phyloP scores from a whole-genome alignment of 2,329 filamentous ascomycete species.

The Escovopsis weberi region DNA sequence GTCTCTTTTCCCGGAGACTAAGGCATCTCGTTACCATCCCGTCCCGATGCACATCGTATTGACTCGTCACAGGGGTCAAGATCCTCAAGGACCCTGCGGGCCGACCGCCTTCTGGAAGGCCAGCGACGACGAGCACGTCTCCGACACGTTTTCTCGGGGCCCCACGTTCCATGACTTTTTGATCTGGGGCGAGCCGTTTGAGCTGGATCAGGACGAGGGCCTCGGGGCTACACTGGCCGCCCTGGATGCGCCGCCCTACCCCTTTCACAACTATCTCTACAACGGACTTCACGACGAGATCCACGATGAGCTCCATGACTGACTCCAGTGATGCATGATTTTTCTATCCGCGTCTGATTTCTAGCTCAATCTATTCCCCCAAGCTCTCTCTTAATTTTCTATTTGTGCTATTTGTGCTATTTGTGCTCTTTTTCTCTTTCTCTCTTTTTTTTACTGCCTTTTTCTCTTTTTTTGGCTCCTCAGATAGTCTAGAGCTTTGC shows the following conservation, averaged over 20 bases:
- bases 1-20: not conserved
- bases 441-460: not conserved
- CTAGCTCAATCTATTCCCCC: no score
- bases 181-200: constrained; percentile 13
- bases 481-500: constrained; percentile 14
- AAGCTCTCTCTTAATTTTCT: no score
- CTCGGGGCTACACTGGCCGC: no score
- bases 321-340: no score
- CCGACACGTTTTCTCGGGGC: not conserved
- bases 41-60: not conserved
- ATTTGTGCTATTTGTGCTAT: no score
- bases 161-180: constrained; percentile 12
- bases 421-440: no score
- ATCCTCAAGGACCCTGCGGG: constrained; percentile 53
- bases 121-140: constrained; percentile 27
- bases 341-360: no score
- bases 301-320: constrained; percentile 12
- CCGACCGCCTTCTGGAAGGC: constrained; percentile 71
- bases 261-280: no score
- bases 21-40: no score
- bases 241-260: no score
- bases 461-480: not conserved
- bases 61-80: constrained; percentile 38
- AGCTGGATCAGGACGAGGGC: constrained; percentile 5
- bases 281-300: constrained; percentile 6